Conservation (phyloP, 108 stramenopile genomes). For the Cyclotella choctawhatcheeana region DNA sequence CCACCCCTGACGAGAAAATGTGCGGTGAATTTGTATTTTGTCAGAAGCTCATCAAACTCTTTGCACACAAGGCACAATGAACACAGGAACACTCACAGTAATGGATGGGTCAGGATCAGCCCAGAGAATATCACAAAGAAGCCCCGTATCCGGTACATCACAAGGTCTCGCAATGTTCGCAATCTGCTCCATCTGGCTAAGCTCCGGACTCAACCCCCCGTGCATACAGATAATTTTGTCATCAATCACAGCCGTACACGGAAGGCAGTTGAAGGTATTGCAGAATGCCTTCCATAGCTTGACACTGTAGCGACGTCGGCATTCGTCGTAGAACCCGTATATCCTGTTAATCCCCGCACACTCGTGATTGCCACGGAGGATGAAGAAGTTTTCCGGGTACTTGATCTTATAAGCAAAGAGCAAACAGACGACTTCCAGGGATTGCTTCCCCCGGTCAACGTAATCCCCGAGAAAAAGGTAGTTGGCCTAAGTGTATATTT, state of each 20-base stretch:
- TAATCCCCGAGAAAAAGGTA: conserved; percentile 99
- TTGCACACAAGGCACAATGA: no score
- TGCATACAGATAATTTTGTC: conserved; percentile 99
- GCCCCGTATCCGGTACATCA: conserved; percentile 98
- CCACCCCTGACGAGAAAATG: conserved; percentile 87
- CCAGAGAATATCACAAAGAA: conserved; percentile 99
- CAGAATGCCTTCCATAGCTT: conserved; percentile 99
- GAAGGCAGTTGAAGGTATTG: conserved; percentile 99
- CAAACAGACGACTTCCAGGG: conserved; percentile 94
- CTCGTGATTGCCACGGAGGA: conserved; percentile 99
- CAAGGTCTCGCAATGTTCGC: conserved; percentile 95
- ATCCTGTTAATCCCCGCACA: conserved; percentile 99
- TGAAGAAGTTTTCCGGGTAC: conserved; percentile 99
- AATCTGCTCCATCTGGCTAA: conserved; percentile 97
- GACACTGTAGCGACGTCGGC: conserved; percentile 97
- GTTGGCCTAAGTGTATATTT: conserved; percentile 88
- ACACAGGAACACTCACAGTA: conserved; percentile 87
- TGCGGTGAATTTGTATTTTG: not conserved
- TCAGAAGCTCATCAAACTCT: not conserved
- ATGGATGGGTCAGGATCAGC: conserved; percentile 97
- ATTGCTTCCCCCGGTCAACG: conserved; percentile 98
- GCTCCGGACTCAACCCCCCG: conserved; percentile 96
- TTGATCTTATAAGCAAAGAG: conserved; percentile 99
- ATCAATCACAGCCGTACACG: conserved; percentile 97
- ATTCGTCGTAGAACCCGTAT: conserved; percentile 99